Evolutionary conservation across 2,329 filamentous ascomycete genomes (phyloP), one percentile per base, ranked within the genome.

Genomic region (Colletotrichum graminicola): DNA sequence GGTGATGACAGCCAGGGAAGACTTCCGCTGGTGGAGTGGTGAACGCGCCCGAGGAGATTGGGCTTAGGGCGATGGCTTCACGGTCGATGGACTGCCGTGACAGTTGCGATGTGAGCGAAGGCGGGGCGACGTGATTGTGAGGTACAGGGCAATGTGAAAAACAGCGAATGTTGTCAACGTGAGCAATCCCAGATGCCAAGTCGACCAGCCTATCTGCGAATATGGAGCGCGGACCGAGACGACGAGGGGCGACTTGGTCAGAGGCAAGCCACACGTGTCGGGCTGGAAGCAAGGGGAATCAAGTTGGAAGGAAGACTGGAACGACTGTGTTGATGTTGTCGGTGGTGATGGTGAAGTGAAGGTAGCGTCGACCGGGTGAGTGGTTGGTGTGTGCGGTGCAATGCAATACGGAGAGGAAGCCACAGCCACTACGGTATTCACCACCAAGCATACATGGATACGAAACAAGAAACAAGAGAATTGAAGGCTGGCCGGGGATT

Each of bases 91-190:
- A 39, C 23, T 60, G 18, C 59, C n/a, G 54, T 34, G 45, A 68
- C 43, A 45, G 51, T 52, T 18, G 34, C 34, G 26, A 32, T 23
- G 26, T 6, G 8, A 10, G 23, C 21, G 21, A 57, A 29, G 36
- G 36, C 43, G 64, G 51, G 21, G 39, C 54, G 21, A 29, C 45
- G 21, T 45, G 39, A 45, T 34, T 59, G 26, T 60, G 45, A 63
- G 61, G n/a, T 16, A 8, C 43, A 55, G 47, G 56, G 21, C 18
- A 39, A 71, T 26, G 11, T 12, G n/a, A 45, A 68, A 45, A 49
- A 23, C 43, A 68, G 36, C 57, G 43, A 68, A 39, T 23, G 59
- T 63, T 39, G 59, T 59, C 57, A 55, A 66, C 47, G 68, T 59
- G 68, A 32, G 32, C 2, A 26, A 71, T 43, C 29, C 36, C n/a